A percentile compares a stretch with the other conserved stretches of the same genome.
These are phyloP conservation scores for Hanseniaspora clermontiae DNA, from an alignment of 805 yeast genomes.

Conservation along the genomic window DNA sequence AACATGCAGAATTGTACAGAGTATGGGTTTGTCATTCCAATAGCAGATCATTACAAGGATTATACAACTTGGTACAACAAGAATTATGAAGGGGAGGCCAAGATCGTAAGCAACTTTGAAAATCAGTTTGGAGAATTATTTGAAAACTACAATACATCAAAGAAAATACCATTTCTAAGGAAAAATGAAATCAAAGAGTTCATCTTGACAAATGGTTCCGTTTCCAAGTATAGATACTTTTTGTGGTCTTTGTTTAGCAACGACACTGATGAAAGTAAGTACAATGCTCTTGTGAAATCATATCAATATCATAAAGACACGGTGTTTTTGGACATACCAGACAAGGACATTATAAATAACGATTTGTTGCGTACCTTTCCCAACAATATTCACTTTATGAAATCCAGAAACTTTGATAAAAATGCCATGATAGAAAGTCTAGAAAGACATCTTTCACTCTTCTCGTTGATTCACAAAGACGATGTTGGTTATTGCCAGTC, in stretches of 20 bases:
- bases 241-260: neutral
- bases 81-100: neutral
- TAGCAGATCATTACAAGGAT: neutral
- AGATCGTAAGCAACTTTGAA: neutral
- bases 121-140: neutral
- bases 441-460: conserved; percentile 4
- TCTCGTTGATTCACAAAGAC: conserved; percentile 1
- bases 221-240: conserved; percentile 2
- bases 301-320: conserved; percentile 10
- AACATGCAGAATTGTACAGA: conserved; percentile 4
- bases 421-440: conserved; percentile 4
- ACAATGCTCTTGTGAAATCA: neutral
- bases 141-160: neutral
- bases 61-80: conserved; percentile 5
- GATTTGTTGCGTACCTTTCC: conserved; percentile 92
- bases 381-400: conserved; percentile 71
- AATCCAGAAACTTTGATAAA: conserved; percentile 19
- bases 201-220: neutral
- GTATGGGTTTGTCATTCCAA: conserved; percentile 4
- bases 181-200: conserved; percentile 2
- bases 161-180: neutral
- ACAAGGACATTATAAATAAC: conserved; percentile 85
- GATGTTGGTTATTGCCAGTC: conserved; percentile 92
- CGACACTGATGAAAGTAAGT: neutral
- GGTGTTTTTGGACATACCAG: conserved; percentile 24